These are phyloP conservation scores for Cephaloascus fragrans DNA, from an alignment of 805 yeast genomes.

Conservation along the genomic window DNA sequence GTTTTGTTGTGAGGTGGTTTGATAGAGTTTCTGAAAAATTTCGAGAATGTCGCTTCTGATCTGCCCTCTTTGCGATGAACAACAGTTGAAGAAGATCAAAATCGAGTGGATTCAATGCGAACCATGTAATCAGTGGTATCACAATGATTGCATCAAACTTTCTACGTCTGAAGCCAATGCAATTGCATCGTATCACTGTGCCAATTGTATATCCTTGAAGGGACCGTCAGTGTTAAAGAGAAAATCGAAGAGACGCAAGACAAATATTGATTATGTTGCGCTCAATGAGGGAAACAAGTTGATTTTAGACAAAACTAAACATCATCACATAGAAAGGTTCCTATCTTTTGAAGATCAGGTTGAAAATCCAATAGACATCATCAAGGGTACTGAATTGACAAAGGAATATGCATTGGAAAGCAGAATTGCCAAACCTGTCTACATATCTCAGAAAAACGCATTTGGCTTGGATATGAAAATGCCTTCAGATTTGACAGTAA, in stretches of 20 bases:
- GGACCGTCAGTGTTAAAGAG: slow-evolving; percentile 46
- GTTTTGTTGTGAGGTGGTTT: too few relatives aligned
- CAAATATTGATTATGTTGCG: slow-evolving; percentile 69
- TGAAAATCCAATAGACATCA: slow-evolving; percentile 8
- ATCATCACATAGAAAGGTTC: slow-evolving; percentile 40
- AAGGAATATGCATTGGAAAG: slow-evolving; percentile 21
- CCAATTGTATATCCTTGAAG: slow-evolving; percentile 26
- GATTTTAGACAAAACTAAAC: slow-evolving; percentile 33
- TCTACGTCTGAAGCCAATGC: slow-evolving; percentile 21
- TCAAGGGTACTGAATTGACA: slow-evolving; percentile 22
- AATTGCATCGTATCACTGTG: slow-evolving; percentile 47
- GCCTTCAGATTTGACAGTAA: slow-evolving; percentile 49
- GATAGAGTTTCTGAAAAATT: too few relatives aligned
- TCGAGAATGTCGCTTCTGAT: background rate
- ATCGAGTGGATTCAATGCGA: slow-evolving; percentile 51
- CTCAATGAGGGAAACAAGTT: slow-evolving; percentile 54
- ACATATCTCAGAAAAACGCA: slow-evolving; percentile 22
- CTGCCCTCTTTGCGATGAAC: slow-evolving; percentile 7
- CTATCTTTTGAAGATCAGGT: slow-evolving; percentile 12
- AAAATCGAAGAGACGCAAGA: slow-evolving; percentile 39
- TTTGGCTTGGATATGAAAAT: slow-evolving; percentile 35
- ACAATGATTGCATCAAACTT: slow-evolving; percentile 35
- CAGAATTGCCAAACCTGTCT: slow-evolving; percentile 32
- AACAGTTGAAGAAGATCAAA: slow-evolving; percentile 5
- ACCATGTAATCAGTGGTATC: slow-evolving; percentile 45